Conservation (phyloP, 495 filamentous ascomycete genomes). For the Poronia punctata region DNA sequence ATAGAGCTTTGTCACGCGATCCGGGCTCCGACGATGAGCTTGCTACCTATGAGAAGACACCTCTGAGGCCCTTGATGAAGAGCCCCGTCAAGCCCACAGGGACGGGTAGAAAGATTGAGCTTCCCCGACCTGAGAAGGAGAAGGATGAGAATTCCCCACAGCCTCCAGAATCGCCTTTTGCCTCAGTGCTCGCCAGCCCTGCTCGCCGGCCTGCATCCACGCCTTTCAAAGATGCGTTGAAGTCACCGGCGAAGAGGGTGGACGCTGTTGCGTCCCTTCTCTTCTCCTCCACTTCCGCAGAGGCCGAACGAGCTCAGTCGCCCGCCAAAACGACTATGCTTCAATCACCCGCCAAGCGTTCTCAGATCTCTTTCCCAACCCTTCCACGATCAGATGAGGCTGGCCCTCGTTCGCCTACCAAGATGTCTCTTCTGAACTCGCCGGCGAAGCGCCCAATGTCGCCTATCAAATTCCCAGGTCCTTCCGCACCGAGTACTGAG, state of each 20-base stretch:
- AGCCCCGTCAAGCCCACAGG: slow-evolving; percentile 36
- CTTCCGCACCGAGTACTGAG: slow-evolving; percentile 5
- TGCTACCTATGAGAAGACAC: slow-evolving; percentile 42
- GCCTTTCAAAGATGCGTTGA: slow-evolving; percentile 43
- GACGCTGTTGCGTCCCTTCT: slow-evolving; percentile 42
- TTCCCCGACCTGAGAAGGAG: slow-evolving; percentile 15
- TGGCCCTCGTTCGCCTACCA: slow-evolving; percentile 15
- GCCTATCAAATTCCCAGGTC: slow-evolving; percentile 17
- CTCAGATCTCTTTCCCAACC: slow-evolving; percentile 35
- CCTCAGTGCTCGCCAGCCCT: slow-evolving; percentile 36
- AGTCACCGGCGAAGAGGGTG: slow-evolving; percentile 40
- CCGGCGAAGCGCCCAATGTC: slow-evolving; percentile 21
- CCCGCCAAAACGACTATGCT: slow-evolving; percentile 36
- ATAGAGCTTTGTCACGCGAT: slow-evolving; percentile 29
- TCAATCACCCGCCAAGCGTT: slow-evolving; percentile 43
- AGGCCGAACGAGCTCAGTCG: slow-evolving; percentile 10
- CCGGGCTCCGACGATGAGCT: slow-evolving; percentile 47
- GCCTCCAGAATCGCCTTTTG: slow-evolving; percentile 13
- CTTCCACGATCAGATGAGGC: slow-evolving; percentile 18
- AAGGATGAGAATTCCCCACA: slow-evolving; percentile 12
- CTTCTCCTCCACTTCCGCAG: slow-evolving; percentile 33
- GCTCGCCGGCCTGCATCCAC: slow-evolving; percentile 40
- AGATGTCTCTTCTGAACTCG: slow-evolving; percentile 18
- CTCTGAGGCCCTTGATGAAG: slow-evolving; percentile 40
- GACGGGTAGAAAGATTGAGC: slow-evolving; percentile 23